These are phyloP conservation scores for Colletotrichum tropicale DNA, from an alignment of 2,329 filamentous ascomycete genomes.

Conservation along the genomic window DNA sequence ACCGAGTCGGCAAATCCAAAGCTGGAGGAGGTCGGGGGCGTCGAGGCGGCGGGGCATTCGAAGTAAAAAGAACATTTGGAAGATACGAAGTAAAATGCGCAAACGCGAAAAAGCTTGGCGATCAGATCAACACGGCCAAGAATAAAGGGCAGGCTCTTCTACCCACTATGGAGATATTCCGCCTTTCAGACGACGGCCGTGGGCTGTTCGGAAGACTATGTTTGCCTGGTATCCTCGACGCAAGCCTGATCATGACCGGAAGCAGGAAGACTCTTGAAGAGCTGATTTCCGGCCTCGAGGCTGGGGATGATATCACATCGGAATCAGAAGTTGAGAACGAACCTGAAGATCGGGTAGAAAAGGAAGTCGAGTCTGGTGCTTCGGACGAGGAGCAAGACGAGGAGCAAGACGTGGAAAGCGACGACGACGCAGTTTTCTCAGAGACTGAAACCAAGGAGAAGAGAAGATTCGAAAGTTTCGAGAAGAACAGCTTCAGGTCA, in stretches of 20 bases:
- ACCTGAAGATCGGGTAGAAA: not conserved
- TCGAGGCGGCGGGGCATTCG: not conserved
- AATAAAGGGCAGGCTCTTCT: not conserved
- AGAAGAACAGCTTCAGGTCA: slow-evolving; percentile 15
- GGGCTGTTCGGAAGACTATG: not conserved
- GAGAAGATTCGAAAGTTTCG: not conserved
- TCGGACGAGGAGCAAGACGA: not conserved
- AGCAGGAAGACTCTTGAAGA: not conserved
- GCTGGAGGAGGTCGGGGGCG: not conserved
- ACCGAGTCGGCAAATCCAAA: not conserved
- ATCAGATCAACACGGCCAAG: accelerated
- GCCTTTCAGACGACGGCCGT: slow-evolving; percentile 2
- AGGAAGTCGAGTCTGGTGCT: not conserved
- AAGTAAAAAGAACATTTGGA: slow-evolving; percentile 2
- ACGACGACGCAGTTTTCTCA: not conserved
- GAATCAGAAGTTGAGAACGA: not conserved
- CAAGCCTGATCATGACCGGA: not conserved
- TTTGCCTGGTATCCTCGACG: not conserved
- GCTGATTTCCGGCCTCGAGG: not conserved
- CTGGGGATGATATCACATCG: not conserved
- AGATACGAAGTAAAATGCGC: slow-evolving; percentile 8
- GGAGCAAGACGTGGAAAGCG: not conserved
- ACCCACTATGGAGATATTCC: not conserved
- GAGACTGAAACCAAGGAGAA: not conserved
- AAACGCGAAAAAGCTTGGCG: not conserved